Evolutionary conservation across 2,329 filamentous ascomycete species (phyloP).

Genomic region (Aspergillus fijiensis): DNA sequence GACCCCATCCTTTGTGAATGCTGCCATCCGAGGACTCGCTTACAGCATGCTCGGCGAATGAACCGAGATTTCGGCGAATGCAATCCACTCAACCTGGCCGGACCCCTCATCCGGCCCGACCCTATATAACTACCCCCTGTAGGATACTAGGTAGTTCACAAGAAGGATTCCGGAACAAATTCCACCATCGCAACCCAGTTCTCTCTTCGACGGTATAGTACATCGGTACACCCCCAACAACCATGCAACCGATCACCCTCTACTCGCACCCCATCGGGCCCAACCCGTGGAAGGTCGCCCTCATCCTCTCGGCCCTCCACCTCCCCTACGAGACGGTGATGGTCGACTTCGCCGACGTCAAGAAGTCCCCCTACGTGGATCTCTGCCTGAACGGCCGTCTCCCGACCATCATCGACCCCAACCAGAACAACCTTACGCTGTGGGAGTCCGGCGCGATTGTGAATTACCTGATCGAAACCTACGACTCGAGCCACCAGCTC

Average conservation of each 20-base stretch:
- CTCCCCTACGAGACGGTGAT: slow-evolving; percentile 25
- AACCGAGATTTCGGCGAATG: not conserved
- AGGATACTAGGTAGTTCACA: too few species aligned
- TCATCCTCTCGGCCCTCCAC: slow-evolving; percentile 28
- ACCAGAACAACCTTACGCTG: slow-evolving; percentile 33
- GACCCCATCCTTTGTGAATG: too few species aligned
- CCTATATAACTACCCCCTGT: not conserved
- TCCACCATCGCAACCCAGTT: too few species aligned
- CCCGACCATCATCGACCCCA: slow-evolving; percentile 32
- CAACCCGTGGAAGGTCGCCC: slow-evolving; percentile 30
- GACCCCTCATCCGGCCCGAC: not conserved
- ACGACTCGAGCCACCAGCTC: slow-evolving; percentile 40
- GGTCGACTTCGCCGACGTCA: slow-evolving; percentile 25
- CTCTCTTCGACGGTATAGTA: too few species aligned
- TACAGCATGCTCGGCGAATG: not conserved
- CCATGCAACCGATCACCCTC: slow-evolving; percentile 6
- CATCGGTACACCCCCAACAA: too few species aligned
- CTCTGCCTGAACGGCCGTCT: slow-evolving; percentile 32
- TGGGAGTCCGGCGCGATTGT: slow-evolving; percentile 48
- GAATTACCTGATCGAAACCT: slow-evolving; percentile 42
- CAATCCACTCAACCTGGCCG: not conserved
- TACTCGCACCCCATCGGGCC: slow-evolving; percentile 15
- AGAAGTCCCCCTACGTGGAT: slow-evolving; percentile 17
- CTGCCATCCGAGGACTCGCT: too few species aligned
- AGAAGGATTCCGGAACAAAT: too few species aligned